Base-by-base conservation (phyloP, 768 basidiomycete species). In the Termitomyces sp. region DNA sequence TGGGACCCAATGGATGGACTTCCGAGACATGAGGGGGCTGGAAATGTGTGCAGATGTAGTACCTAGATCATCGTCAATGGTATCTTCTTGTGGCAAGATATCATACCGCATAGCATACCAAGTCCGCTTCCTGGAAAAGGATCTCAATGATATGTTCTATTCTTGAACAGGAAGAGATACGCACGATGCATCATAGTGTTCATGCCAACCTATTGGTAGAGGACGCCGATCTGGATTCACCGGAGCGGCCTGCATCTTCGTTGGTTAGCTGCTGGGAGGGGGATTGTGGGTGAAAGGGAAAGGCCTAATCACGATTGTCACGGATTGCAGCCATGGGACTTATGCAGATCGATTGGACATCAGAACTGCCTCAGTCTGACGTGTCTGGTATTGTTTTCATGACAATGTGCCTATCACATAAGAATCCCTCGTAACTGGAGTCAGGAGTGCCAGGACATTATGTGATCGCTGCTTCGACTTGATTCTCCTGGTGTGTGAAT, bases 161-260 rank as follows among this genome's bases (percentile, higher is more conserved):
- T 47, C 49, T 18, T n/a, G 20, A 55, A 24, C 12, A 36, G 51
- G n/a, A n/a, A 28, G 14, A 30, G 14, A 24, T 44, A 50, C 65
- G 59, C 46, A 66, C 65, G 52, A 54, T 22, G 56, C 32, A 60
- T 66, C 63, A 48, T 62, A 64, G 51, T 64, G 61, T 30, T 64
- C 57, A 35, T 56, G 58, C 65, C 63, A 66, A 14, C 65, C 65
- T 28, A 55, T 20, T 20, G 65, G 65, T 35, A 66, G 50, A 6
- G 63, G 61, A 30, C 63, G 52, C 22, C 44, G 43, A 64, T 66
- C 63, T 20, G 63, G 63, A 54, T 66, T 63, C 20, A 61, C 55
- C 18, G 50, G 57, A n/a, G 26, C n/a, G n/a, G 10, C 50, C 26
- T 33, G 42, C 62, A 63, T 56, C 36, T 32, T 35, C 33, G 53